phyloP scores from a whole-genome alignment of 768 basidiomycete genomes.

The Lactarius hengduanensis region DNA sequence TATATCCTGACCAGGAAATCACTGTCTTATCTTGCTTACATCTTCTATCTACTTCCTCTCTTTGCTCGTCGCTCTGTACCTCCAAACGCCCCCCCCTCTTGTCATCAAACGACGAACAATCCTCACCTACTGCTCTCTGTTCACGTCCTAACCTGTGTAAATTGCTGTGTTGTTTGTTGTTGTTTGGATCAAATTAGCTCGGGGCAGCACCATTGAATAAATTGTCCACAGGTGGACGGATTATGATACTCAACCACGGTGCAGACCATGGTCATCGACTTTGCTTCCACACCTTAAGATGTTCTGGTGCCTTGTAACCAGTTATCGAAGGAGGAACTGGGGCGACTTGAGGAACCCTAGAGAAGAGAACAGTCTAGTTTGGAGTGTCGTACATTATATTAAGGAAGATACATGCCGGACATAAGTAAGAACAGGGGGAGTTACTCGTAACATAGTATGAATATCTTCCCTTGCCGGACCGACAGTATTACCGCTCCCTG shows the following conservation, averaged over 20 bases:
- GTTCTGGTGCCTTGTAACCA: too few relatives aligned
- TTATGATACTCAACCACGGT: background rate
- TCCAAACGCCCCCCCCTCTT: background rate
- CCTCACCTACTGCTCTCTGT: background rate
- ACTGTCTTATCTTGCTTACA: background rate
- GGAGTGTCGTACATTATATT: background rate
- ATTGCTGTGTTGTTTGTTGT: background rate
- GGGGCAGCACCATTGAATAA: too few relatives aligned
- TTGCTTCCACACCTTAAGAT: background rate
- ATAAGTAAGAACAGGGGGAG: background rate
- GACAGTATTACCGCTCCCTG: slow-evolving; percentile 73
- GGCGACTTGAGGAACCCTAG: too few relatives aligned
- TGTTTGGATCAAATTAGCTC: too few relatives aligned
- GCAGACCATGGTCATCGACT: background rate
- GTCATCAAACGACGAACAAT: background rate
- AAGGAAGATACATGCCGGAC: background rate
- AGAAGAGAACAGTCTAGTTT: background rate
- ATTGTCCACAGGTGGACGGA: too few relatives aligned
- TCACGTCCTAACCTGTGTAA: background rate
- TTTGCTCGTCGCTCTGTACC: background rate
- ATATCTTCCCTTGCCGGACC: slow-evolving; percentile 65
- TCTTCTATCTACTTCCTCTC: background rate
- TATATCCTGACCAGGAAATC: background rate
- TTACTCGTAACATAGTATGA: slow-evolving; percentile 65
- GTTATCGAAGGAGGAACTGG: too few relatives aligned